A percentile compares a stretch with the other conserved stretches of the same genome.
Evolutionary conservation across 352 stramenopile species (phyloP).

Genomic region (Phytopythium oedochilum): DNA sequence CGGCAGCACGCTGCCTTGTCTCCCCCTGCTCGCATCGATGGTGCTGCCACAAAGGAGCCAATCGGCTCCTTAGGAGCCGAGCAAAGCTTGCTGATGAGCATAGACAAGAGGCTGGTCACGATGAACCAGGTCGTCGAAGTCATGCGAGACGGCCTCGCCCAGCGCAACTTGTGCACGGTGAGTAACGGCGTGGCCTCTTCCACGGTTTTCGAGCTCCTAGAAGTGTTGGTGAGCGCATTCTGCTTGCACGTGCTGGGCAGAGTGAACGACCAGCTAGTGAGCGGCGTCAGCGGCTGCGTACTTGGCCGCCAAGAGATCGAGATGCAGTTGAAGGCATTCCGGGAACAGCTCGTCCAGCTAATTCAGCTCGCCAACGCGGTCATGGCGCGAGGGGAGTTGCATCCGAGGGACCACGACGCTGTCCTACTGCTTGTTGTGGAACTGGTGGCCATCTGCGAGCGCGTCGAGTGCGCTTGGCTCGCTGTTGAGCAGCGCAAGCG

Average conservation of each 20-base stretch:
- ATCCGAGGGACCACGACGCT: neutral
- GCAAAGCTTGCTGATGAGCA: slow-evolving; percentile 22
- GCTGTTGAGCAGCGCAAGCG: slow-evolving; percentile 45
- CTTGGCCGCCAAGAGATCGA: slow-evolving; percentile 22
- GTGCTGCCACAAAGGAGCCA: neutral
- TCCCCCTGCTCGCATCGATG: neutral
- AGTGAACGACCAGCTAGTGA: slow-evolving; percentile 49
- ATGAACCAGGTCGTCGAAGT: slow-evolving; percentile 19
- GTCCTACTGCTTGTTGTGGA: slow-evolving; percentile 22
- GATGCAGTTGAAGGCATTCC: slow-evolving; percentile 40
- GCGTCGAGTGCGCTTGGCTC: slow-evolving; percentile 40
- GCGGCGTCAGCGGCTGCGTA: slow-evolving; percentile 18
- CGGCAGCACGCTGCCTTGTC: neutral
- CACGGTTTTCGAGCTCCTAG: slow-evolving; percentile 25
- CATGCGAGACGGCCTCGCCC: slow-evolving; percentile 3
- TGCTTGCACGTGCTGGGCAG: slow-evolving; percentile 45
- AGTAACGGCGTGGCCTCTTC: neutral
- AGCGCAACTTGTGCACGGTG: neutral
- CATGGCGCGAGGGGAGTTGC: slow-evolving; percentile 2
- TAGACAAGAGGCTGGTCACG: slow-evolving; percentile 21
- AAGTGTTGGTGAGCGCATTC: slow-evolving; percentile 47
- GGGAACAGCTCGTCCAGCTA: slow-evolving; percentile 22
- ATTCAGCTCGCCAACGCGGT: slow-evolving; percentile 1
- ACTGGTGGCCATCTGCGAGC: slow-evolving; percentile 39
- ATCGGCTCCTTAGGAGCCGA: slow-evolving; percentile 22